Base-by-base conservation (phyloP, 306 rosid genomes). In the Inga laurina region DNA sequence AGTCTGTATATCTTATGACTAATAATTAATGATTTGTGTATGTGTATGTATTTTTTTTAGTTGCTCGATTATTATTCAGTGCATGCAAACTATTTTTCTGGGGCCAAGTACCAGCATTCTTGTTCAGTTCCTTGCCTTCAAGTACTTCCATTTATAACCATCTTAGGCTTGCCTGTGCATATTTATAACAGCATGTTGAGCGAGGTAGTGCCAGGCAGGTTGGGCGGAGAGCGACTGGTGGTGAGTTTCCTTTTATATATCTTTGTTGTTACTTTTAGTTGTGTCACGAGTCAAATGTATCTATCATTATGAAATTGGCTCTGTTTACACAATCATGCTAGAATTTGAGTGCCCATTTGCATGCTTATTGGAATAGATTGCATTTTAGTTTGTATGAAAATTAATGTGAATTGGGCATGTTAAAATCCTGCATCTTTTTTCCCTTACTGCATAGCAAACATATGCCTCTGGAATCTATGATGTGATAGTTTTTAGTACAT, bases 101-200 rank as follows among this genome's bases (percentile, higher is more conserved):
- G 89, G 87, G 88, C 89, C 88, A 83, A 86, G 85, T 89, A 80
- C 83, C 5, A 67, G 94, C 79, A 86, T 85, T 88, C 83, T 76
- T 88, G 87, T 87, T 90, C 88, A 65, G 84, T 88, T 79, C 79
- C 81, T 51, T 81, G 82, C 85, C 84, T 89, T 88, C 84, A 56
- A 89, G 89, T 87, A 83, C 84, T 82, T 87, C 76, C 70, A 44
- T 87, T 84, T 86, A 83, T 93, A 87, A 90, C 86, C 81, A 82
- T 88, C 84, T 89, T 90, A 83, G 90, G 90, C 92, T 89, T 91
- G 91, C 85, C 88, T 90, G 87, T 89, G 84, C 87, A 67, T 92
- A 90, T 90, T 89, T 89, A 67, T 89, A 84, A 84, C 94, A 94
- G 95, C 93, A 87, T 39, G 90, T 85, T 59, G 90, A 87, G 71